Base-by-base conservation (phyloP, 495 filamentous ascomycete species). In the Staphylotrichum tortipilum region DNA sequence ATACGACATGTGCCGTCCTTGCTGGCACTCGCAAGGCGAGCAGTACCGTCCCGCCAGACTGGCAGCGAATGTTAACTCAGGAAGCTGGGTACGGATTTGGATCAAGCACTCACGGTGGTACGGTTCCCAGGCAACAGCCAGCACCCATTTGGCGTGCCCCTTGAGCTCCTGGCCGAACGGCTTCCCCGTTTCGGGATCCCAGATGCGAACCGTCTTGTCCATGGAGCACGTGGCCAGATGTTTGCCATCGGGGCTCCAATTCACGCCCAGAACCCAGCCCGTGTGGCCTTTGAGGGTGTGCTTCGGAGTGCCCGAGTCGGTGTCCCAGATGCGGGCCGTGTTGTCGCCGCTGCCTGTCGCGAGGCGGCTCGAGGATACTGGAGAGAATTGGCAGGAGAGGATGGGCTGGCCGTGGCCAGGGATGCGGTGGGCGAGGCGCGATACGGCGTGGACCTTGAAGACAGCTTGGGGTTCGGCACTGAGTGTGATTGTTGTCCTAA, bases 291-390 rank as follows among this genome's bases (percentile, higher is more conserved):
- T 94, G 19, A 99, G 67, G 2, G 90, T 96, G 62, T 85, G 78
- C 46, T 88, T 70, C 0, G 94, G 89, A 1, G 91, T 97, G 37
- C 90, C 90, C 0, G 88, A 96, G 59, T 97, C 87, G 45, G 88
- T 94, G 57, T 99, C 92, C 85, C 88, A 96, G 70, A 99, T 80
- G 39, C 94, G 74, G 7, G 92, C 94, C 7, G 94, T 97, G 28
- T 81, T 81, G 57, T 99, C 94, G 30, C 94, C 94, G 53, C 84
- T 88, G 0, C 90, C 94, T 7, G 85, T 92, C 0, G 89, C 88
- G 69, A 99, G 80, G 47, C 83, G 79, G 7, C 85, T 81, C 2
- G 88, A 91, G 4, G 77, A 82, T 21, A 77, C 76, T 0, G 94
- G 94, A 0, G 89, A 94, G 68, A 97, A 99, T 33, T 88, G 81